Base-by-base conservation (phyloP, 257 asterid genomes). In the Leonotis leonurus region DNA sequence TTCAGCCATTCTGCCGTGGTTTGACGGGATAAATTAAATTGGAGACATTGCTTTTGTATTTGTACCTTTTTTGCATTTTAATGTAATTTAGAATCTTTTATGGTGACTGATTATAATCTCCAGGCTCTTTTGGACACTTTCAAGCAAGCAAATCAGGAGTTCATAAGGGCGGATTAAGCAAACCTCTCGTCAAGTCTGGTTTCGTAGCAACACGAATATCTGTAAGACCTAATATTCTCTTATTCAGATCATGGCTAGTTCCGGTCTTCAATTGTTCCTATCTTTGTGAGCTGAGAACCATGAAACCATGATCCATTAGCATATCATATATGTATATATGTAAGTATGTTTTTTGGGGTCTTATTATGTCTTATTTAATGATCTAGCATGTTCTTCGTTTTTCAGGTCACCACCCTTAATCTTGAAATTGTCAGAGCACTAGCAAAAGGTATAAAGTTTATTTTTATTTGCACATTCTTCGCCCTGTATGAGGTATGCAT, bases 141-240 rank as follows among this genome's bases (percentile, higher is more conserved):
- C 99, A 92, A 79, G 99, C 99, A 37, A 89, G 97, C 78, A 89
- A 78, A 56, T 83, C 99, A 1, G 91, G 96, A 37, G 99, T 92
- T 59, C 97, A 92, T 62, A 92, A 89, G 79, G 99, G 99, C 5
- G 96, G 88, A 67, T 62, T 89, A 60, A 65, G 72, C 73, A 76
- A 24, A 20, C 83, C 89, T 53, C 83, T 92, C 55, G 99, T 92
- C 68, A 89, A 86, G 84, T 77, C 97, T 39, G 99, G 95, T 59
- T 92, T 92, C 71, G 99, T 92, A 22, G 99, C 99, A 10, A 92
- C 99, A 40, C 83, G 99, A 32, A 92, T 92, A 79, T 92, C 99
- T 49, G 99, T 92, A 68, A 80, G 93, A 48, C 62, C 37, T 55
- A 12, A 27, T 58, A 8, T 16, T 49, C 18, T 54, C 20, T 5